Evolutionary conservation across 805 yeast genomes (phyloP), one percentile per base, ranked within the genome.

Genomic region (Candida tallmaniae): DNA sequence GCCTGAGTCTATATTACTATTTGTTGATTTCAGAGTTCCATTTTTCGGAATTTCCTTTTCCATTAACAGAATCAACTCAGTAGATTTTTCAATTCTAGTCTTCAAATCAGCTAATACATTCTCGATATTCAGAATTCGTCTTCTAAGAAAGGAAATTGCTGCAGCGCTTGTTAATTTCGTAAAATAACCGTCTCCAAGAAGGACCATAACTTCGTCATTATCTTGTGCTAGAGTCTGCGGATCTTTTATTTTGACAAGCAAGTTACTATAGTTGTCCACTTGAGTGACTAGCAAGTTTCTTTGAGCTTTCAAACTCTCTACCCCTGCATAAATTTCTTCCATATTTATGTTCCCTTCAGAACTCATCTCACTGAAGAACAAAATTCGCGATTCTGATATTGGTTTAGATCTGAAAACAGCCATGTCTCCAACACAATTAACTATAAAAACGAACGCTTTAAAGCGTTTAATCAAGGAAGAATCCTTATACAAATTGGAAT

Each of bases 351-450:
- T 22, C 23, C 23, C n/a, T 22, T n/a, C 23, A 9, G 23, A 22
- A 22, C 9, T 22, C n/a, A 22, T 24, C 27, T 6, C 27, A 24
- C 12, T 12, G n/a, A 24, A 12, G 16, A 24, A 24, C 7, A 6
- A 24, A 22, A 9, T n/a, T 22, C 34, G 28, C 27, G 22, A 15
- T 31, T 27, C 14, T 10, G 34, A 22, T 22, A 9, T 9, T n/a
- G 23, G 23, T 22, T 9, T 22, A 22, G 23, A 9, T n/a, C 23
- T 9, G 9, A 9, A 9, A 22, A 9, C 23, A 22, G n/a, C n/a
- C 3, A 82, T 82, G 83, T 69, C 86, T 2, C 93, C 90, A 20
- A 65, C 85, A 2, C 77, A 70, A 40, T 58, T 83, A 26, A 83
- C 81, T 47, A 83, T 86, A 53, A 84, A 83, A 46, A 68, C 73